Base-by-base conservation (phyloP, 805 yeast species). In the Nematodospora valgi region DNA sequence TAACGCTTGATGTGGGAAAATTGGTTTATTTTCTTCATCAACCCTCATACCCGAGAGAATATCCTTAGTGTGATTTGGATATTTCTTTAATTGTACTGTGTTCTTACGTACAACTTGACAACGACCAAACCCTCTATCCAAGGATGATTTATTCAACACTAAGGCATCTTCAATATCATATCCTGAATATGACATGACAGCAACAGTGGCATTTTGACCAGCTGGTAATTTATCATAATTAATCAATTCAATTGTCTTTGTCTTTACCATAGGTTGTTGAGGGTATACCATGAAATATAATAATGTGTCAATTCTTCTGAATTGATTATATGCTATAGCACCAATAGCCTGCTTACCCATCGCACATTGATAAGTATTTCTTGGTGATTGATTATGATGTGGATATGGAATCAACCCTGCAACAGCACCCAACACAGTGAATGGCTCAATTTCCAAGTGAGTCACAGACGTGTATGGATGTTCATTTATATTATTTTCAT, bases 341-440 rank as follows among this genome's bases (percentile, higher is more conserved):
- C 98, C 98, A 61, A 93, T 91, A n/a, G 98, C 98, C 68, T 93
- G 98, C 64, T 87, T 87, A 79, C 96, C 95, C 95, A 86, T 86
- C 56, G 95, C 95, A 73, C 94, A 86, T 62, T 86, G 95, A 63
- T 86, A 86, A 4, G 95, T 86, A 62, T 86, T 86, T 71, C 95
- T 78, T 28, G 95, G 95, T 4, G 94, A 84, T 64, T 86, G 95
- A 63, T 86, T 86, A 58, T 86, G 95, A 55, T 86, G 95, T 30
- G 95, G 95, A 53, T 86, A 86, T 13, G 95, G 95, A 69, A 86
- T 86, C 48, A 86, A 70, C 18, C 95, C 95, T 0, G 95, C 96
- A 37, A 86, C 95, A 0, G 95, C 96, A 38, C 96, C 96, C 21
- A 87, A 65, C 3, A 87, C 82, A 0, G 96, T 87, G 65, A 88